Evolutionary conservation across 768 basidiomycete species (phyloP).

Genomic region (Crucibulum laeve): DNA sequence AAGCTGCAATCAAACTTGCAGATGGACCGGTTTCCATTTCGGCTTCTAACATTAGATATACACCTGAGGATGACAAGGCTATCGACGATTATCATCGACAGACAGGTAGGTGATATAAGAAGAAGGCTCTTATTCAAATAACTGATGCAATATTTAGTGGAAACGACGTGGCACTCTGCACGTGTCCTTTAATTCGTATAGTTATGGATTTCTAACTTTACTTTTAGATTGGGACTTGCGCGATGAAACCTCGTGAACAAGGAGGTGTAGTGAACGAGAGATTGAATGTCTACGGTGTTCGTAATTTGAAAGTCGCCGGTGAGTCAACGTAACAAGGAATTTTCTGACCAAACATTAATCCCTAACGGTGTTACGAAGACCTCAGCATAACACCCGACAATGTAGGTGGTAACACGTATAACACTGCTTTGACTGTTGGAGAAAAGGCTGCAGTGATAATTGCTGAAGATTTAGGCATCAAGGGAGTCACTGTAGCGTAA

Average conservation of each 20-base stretch:
- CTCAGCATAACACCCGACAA: conserved; percentile 23
- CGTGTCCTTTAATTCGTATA: neutral
- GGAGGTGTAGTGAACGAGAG: conserved; percentile 21
- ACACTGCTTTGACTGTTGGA: conserved; percentile 36
- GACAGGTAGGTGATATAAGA: conserved; percentile 15
- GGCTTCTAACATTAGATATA: conserved; percentile 30
- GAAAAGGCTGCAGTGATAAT: conserved; percentile 59
- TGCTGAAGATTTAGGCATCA: conserved; percentile 42
- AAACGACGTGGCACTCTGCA: conserved; percentile 41
- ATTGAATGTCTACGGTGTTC: conserved; percentile 25
- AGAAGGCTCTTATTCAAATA: neutral
- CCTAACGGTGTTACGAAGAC: conserved; percentile 9
- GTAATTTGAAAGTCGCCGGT: conserved; percentile 24
- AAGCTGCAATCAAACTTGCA: conserved; percentile 15
- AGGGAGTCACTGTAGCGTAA: too few species aligned
- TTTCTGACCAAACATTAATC: neutral
- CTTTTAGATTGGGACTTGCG: conserved; percentile 17
- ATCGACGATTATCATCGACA: conserved; percentile 28
- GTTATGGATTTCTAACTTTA: neutral
- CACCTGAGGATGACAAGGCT: conserved; percentile 30
- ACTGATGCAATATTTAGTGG: conserved; percentile 17
- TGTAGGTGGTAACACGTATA: conserved; percentile 31
- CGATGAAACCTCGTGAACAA: conserved; percentile 23
- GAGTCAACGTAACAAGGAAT: neutral
- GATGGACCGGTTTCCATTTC: conserved; percentile 20